Percentiles rank a stretch among this genome's conserved stretches.
These are phyloP conservation scores for Nadsonia commutata DNA, from an alignment of 1,139 yeast genomes.

Conservation along the genomic window DNA sequence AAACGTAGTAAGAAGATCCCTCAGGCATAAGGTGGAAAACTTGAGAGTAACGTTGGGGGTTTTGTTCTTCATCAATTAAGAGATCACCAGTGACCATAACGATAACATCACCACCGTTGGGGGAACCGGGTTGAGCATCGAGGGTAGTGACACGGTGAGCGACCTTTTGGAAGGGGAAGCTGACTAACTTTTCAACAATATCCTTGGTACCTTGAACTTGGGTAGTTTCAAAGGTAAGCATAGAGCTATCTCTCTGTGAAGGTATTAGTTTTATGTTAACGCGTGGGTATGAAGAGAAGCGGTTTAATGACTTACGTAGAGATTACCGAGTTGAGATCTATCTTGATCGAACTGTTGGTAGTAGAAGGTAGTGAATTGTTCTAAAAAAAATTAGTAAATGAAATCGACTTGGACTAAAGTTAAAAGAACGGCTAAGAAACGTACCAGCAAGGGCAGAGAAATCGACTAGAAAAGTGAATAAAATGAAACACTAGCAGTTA, in stretches of 20 bases:
- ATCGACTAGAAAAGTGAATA: background rate
- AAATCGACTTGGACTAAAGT: background rate
- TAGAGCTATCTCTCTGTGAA: conserved; percentile 71
- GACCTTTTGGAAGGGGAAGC: conserved; percentile 84
- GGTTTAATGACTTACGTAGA: no score
- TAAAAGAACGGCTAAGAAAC: background rate
- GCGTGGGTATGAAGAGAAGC: no score
- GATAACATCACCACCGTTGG: conserved; percentile 71
- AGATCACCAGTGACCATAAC: conserved; percentile 98
- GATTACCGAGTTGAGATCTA: conserved; percentile 82
- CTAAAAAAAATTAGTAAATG: background rate
- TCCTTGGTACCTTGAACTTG: conserved; percentile 90
- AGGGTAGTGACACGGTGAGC: conserved; percentile 85
- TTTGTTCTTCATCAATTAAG: conserved; percentile 82
- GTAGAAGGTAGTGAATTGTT: conserved; percentile 86
- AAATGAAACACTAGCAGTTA: background rate
- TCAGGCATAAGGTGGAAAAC: conserved; percentile 95
- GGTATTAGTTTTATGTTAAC: no score
- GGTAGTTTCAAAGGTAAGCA: conserved; percentile 91
- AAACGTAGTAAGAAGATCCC: conserved; percentile 77
- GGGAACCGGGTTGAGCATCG: conserved; percentile 96
- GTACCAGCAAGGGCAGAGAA: background rate
- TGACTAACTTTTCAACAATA: conserved; percentile 77
- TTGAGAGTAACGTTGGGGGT: conserved; percentile 92
- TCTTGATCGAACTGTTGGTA: conserved; percentile 91